These are phyloP conservation scores for Coemansia sp. DNA, from an alignment of 192 early-diverging fungal genomes.

Conservation along the genomic window DNA sequence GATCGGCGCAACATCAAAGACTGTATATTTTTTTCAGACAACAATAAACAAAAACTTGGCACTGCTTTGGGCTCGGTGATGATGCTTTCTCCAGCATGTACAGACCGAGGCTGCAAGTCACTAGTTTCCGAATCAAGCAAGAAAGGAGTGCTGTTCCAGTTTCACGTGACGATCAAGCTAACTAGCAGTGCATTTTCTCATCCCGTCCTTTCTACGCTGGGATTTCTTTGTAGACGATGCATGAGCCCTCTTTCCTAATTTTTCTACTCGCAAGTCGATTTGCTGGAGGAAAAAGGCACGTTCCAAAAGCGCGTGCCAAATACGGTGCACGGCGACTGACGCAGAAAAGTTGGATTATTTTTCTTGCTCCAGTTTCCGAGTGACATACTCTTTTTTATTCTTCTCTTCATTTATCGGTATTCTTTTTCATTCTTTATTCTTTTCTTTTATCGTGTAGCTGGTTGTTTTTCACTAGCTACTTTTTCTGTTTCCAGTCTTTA, in stretches of 20 bases:
- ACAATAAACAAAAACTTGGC: no score
- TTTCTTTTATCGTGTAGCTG: neutral
- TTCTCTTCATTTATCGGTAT: neutral
- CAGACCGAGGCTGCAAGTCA: no score
- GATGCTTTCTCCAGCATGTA: no score
- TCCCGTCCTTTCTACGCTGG: neutral
- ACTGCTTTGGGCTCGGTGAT: no score
- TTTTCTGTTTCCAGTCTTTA: no score
- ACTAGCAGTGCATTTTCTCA: neutral
- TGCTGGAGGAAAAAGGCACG: slow-evolving; percentile 1
- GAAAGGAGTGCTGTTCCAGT: no score
- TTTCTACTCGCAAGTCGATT: neutral
- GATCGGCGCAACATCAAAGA: neutral
- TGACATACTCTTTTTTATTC: slow-evolving; percentile 1
- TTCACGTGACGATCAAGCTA: slow-evolving; percentile 1
- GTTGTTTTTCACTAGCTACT: no score
- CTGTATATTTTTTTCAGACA: no score
- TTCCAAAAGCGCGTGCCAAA: neutral
- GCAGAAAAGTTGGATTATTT: neutral
- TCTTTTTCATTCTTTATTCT: neutral
- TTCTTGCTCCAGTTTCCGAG: neutral
- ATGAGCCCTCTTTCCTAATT: neutral
- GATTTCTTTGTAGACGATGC: slow-evolving; percentile 12
- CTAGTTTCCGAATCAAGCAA: no score
- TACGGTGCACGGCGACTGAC: neutral